Base-by-base conservation (phyloP, 176 grass and related monocot species). In the Oryza rufipogon region DNA sequence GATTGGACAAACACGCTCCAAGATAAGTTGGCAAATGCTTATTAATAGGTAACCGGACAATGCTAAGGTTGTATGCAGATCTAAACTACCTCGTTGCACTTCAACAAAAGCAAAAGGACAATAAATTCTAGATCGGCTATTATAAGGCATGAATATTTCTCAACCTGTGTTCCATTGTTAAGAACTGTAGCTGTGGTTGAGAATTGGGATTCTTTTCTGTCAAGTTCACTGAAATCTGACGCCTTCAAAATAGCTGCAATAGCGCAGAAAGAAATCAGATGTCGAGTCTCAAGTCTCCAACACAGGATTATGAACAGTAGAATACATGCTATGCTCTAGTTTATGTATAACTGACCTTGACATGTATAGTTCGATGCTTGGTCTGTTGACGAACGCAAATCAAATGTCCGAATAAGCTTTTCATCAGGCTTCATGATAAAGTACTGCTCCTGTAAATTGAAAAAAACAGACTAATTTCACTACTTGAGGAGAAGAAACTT, bases 91-190 rank as follows among this genome's bases (percentile, higher is more conserved):
- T 65, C 71, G 11, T 20, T 39, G 30, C 25, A 19, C 9, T 46
- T 60, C 30, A 61, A 26, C 48, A 38, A 20, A 23, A 47, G 56
- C 22, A 25, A 80, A 78, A 80, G 74, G 14, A 3, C 68, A 68
- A 48, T 16, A 13, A 11, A 70, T 22, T 80, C 63, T 56, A 80
- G 63, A 0, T n/a, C 20, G 82, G 58, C 17, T 71, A 1, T 85
- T 85, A 44, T 9, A 51, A 36, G 64, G 39, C 7, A 32, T 7
- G 47, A 64, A 58, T 25, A 67, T 82, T 85, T 83, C 33, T 68
- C 68, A 75, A 98, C 93, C 93, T 95, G 93, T 72, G 96, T 90
- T 81, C 96, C 93, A 81, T 93, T 98, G 56, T 94, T 83, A 41
- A 98, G 78, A 38, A 98, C 65, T 61, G 91, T 95, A 85, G 93